phyloP scores from a whole-genome alignment of 768 basidiomycete species.

The Pisolithus marmoratus region DNA sequence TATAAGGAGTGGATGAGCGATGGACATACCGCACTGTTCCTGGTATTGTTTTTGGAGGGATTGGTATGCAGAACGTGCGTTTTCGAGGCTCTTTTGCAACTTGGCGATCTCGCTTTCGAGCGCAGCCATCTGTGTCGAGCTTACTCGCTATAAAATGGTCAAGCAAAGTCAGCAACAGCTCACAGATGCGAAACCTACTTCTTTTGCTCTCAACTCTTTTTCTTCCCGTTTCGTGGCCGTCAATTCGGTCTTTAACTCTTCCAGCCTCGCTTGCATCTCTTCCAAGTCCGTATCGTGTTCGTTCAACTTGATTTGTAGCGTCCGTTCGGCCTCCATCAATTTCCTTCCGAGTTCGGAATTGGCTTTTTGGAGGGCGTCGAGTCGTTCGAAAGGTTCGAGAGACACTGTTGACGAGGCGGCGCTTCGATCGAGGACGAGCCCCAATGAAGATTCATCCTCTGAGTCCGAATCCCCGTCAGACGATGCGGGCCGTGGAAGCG shows the following conservation, averaged over 20 bases:
- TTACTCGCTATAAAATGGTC: slow-evolving; percentile 44
- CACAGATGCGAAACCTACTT: slow-evolving; percentile 41
- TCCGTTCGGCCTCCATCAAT: slow-evolving; percentile 67
- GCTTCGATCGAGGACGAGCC: slow-evolving; percentile 56
- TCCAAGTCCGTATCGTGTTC: slow-evolving; percentile 84
- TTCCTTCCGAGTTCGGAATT: slow-evolving; percentile 75
- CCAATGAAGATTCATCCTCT: slow-evolving; percentile 46
- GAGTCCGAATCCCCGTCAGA: slow-evolving; percentile 43
- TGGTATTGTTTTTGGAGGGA: slow-evolving; percentile 83
- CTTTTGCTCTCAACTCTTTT: slow-evolving; percentile 85
- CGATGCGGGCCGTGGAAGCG: slow-evolving; percentile 46
- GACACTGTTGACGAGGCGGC: slow-evolving; percentile 60
- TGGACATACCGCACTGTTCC: slow-evolving; percentile 71
- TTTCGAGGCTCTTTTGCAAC: slow-evolving; percentile 68
- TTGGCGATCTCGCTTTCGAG: slow-evolving; percentile 79
- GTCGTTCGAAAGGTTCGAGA: slow-evolving; percentile 63
- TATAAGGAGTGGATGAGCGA: neutral
- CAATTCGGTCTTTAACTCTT: slow-evolving; percentile 74
- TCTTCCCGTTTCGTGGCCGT: slow-evolving; percentile 82
- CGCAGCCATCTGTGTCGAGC: slow-evolving; percentile 56
- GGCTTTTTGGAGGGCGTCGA: slow-evolving; percentile 66
- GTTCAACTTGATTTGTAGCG: slow-evolving; percentile 55
- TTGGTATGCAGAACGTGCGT: slow-evolving; percentile 63
- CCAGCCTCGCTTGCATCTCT: slow-evolving; percentile 69
- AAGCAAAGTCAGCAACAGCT: slow-evolving; percentile 3